Base-by-base conservation (phyloP, 2,329 filamentous ascomycete genomes). In the Clonostachys solani region DNA sequence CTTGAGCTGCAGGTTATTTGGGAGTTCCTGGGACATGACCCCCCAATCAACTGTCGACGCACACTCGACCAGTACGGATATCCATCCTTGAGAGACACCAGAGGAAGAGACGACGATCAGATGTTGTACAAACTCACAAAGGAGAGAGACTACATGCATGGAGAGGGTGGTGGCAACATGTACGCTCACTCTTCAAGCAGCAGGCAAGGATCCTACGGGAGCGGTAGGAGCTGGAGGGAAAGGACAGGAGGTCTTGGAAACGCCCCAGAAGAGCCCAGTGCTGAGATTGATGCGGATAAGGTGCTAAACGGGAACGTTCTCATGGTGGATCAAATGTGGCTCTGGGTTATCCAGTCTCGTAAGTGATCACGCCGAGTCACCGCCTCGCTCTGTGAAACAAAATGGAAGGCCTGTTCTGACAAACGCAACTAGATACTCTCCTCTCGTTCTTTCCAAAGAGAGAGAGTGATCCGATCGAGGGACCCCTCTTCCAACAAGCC, bases 301-400 rank as follows among this genome's bases (percentile, higher is more conserved):
- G 60, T 78, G 3, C 57, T 74, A 3, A 71, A 80, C 23, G 78
- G 80, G 0, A 83, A 84, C 37, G 71, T 81, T 4, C 59, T 86
- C n/a, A 85, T 86, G 79, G 78, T 86, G 0, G 83, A 86, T 49
- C 81, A 86, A 54, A 60, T 86, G 2, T 86, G 82, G 82, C 59
- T 85, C 0, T 81, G 77, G 77, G 73, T 70, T 0, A 68, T 81
- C n/a, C 70, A 79, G 47, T 74, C 66, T 15, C 73, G 75, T 78
- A 57, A 62, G 73, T 29, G 8, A 40, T 29, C 8, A 29, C 9
- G 23, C 23, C 4, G 8, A 29, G 23, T 10, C 3, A 37, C 33
- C 19, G 12, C 13, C 15, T 17, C 3, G 29, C 15, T 29, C 8
- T 29, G 29, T 10, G 18, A 15, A 33, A 15, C 2, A 13, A 16